Percentiles rank a stretch among this genome's conserved stretches.
Evolutionary conservation across 164 flowering plant species (phyloP).

Genomic region (Nymphaea colorata): DNA sequence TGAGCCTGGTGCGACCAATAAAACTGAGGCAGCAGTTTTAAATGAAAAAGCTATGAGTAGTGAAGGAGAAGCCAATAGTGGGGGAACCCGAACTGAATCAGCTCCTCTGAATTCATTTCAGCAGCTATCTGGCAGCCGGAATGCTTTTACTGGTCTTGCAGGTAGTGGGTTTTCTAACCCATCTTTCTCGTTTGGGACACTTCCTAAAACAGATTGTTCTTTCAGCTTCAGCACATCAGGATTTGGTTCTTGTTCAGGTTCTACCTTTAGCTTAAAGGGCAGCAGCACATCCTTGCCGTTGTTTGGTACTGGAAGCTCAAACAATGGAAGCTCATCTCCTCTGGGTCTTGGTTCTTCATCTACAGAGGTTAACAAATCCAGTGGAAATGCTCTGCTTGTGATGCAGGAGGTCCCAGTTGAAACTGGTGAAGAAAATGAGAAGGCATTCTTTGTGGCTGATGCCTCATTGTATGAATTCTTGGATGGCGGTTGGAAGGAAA

Average conservation of each 20-base stretch:
- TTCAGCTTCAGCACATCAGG: neutral
- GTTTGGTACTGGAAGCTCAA: slow-evolving; percentile 39
- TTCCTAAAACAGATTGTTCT: slow-evolving; percentile 40
- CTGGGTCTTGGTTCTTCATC: slow-evolving; percentile 30
- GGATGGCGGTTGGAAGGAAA: slow-evolving; percentile 86
- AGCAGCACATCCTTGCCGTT: slow-evolving; percentile 26
- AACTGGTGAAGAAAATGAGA: slow-evolving; percentile 96
- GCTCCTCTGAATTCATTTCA: slow-evolving; percentile 58
- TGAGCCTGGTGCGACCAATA: slow-evolving; percentile 11
- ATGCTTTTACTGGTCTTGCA: slow-evolving; percentile 83
- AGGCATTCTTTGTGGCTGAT: slow-evolving; percentile 60
- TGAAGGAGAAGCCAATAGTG: slow-evolving; percentile 6
- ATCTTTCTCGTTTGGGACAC: slow-evolving; percentile 64
- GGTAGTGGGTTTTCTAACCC: slow-evolving; percentile 82
- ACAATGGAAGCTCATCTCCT: slow-evolving; percentile 50
- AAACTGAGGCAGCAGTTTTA: slow-evolving; percentile 6
- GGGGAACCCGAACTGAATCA: slow-evolving; percentile 15
- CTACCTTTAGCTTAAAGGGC: slow-evolving; percentile 32
- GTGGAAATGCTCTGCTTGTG: slow-evolving; percentile 30
- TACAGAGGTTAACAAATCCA: slow-evolving; percentile 33
- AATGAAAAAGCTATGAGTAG: slow-evolving; percentile 9
- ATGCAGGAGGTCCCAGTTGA: slow-evolving; percentile 70
- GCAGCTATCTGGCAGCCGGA: slow-evolving; percentile 75
- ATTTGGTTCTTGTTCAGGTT: slow-evolving; percentile 23
- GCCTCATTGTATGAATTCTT: slow-evolving; percentile 68